Conservation (phyloP, 352 stramenopile species). For the Globisporangium cylindrosporum region DNA sequence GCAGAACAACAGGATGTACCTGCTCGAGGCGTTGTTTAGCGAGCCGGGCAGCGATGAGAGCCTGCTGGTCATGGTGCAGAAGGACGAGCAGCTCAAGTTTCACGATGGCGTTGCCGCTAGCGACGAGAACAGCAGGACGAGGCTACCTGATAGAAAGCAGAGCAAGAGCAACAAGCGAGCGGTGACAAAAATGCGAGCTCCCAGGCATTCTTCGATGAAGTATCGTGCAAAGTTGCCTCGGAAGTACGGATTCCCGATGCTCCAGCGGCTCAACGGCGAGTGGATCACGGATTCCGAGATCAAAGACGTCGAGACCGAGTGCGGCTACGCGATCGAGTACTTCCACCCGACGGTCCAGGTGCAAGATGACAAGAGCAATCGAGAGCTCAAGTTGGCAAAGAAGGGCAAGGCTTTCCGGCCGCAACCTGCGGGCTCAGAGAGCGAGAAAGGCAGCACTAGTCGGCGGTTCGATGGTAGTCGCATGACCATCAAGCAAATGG, state of each 20-base stretch:
- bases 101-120: not conserved
- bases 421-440: not conserved
- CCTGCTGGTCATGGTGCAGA: conserved; percentile 35
- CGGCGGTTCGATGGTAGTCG: conserved; percentile 56
- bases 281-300: conserved; percentile 63
- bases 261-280: conserved; percentile 52
- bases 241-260: conserved; percentile 54
- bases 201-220: conserved; percentile 13
- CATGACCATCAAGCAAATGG: conserved; percentile 65
- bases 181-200: not conserved
- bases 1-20: conserved; percentile 62
- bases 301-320: conserved; percentile 46
- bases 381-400: not conserved
- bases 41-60: conserved; percentile 29
- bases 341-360: conserved; percentile 13
- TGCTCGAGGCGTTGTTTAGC: conserved; percentile 56
- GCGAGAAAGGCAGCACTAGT: not conserved
- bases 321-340: conserved; percentile 45
- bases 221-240: conserved; percentile 51
- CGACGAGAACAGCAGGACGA: not conserved
- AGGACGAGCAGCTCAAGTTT: conserved; percentile 35
- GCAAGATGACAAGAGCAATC: not conserved
- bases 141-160: not conserved
- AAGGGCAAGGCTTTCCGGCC: not conserved
- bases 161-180: not conserved